Percentiles rank a stretch among this genome's conserved stretches.
These are phyloP conservation scores for Saxophila tyrrhenica DNA, from an alignment of 495 filamentous ascomycete species.

Conservation along the genomic window DNA sequence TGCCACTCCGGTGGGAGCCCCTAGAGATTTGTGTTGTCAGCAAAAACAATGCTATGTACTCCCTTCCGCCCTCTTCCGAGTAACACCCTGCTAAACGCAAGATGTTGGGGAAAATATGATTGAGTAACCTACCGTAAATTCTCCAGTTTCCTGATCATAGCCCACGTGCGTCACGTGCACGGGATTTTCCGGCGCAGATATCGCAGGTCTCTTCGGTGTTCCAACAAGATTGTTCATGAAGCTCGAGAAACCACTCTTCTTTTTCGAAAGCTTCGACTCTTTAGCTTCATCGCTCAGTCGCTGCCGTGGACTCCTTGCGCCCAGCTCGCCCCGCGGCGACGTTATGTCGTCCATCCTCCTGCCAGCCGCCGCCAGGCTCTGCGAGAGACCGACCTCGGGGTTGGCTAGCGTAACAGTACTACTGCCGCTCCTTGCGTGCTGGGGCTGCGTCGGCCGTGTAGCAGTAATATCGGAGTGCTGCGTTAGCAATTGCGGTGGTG, in stretches of 20 bases:
- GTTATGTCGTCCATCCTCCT: constrained; percentile 44
- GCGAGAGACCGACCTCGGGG: constrained; percentile 8
- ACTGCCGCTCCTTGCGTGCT: neutral
- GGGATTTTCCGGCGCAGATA: constrained; percentile 91
- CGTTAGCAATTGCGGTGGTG: neutral
- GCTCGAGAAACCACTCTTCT: constrained; percentile 89
- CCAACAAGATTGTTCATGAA: constrained; percentile 91
- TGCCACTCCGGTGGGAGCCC: constrained; percentile 98
- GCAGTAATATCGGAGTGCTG: neutral
- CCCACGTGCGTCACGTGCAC: constrained; percentile 97
- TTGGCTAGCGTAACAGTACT: constrained; percentile 4
- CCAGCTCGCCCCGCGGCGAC: constrained; percentile 36
- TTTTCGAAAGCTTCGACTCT: constrained; percentile 49
- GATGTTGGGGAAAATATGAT: neutral
- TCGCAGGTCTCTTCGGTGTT: constrained; percentile 78
- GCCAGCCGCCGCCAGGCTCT: constrained; percentile 17
- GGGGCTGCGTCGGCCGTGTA: neutral
- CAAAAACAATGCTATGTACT: neutral
- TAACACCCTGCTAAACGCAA: no score
- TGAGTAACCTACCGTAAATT: constrained; percentile 76
- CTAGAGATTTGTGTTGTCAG: constrained; percentile 31
- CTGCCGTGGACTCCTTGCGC: constrained; percentile 48
- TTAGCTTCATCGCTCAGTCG: constrained; percentile 77
- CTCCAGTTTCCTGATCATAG: constrained; percentile 90
- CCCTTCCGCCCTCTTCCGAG: no score